These are phyloP conservation scores for Malassezia psittaci DNA, from an alignment of 1,284 basidiomycete species.

Conservation along the genomic window DNA sequence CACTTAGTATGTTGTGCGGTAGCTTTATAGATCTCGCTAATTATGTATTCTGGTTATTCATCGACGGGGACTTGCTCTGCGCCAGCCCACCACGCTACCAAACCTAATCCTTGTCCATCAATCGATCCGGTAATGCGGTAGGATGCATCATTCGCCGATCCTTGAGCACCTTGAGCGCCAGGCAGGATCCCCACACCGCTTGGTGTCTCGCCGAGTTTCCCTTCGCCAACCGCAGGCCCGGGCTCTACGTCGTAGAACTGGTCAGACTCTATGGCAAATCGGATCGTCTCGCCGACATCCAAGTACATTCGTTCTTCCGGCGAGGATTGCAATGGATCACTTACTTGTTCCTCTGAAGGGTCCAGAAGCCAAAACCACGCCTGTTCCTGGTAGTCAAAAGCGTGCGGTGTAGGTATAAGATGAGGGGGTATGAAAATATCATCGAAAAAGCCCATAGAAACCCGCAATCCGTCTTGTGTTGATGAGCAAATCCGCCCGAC, in stretches of 20 bases:
- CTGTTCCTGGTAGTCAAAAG: constrained; percentile 54
- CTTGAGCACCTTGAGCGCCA: constrained; percentile 61
- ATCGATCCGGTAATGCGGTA: constrained; percentile 63
- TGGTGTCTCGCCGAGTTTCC: constrained; percentile 24
- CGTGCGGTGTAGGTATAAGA: constrained; percentile 61
- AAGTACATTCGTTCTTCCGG: constrained; percentile 69
- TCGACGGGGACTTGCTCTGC: constrained; percentile 39
- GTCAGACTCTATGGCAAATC: constrained; percentile 74
- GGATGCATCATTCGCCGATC: constrained; percentile 31
- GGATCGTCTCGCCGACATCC: constrained; percentile 69
- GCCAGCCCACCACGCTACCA: constrained; percentile 54
- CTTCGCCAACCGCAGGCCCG: constrained; percentile 53
- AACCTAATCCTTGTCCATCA: constrained; percentile 73
- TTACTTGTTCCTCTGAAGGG: constrained; percentile 34
- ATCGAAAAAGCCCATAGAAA: constrained; percentile 84
- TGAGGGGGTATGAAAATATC: constrained; percentile 69
- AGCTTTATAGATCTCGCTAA: no score
- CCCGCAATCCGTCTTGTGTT: constrained; percentile 39
- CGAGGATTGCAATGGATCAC: constrained; percentile 22
- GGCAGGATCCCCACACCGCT: constrained; percentile 46
- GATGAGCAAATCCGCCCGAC: constrained; percentile 66
- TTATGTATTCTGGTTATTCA: neutral
- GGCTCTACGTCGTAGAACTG: constrained; percentile 86
- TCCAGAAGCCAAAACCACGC: constrained; percentile 49
- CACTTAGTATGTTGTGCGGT: no score